Conservation (phyloP, 2,329 filamentous ascomycete species). For the Botryotinia narcissicola region DNA sequence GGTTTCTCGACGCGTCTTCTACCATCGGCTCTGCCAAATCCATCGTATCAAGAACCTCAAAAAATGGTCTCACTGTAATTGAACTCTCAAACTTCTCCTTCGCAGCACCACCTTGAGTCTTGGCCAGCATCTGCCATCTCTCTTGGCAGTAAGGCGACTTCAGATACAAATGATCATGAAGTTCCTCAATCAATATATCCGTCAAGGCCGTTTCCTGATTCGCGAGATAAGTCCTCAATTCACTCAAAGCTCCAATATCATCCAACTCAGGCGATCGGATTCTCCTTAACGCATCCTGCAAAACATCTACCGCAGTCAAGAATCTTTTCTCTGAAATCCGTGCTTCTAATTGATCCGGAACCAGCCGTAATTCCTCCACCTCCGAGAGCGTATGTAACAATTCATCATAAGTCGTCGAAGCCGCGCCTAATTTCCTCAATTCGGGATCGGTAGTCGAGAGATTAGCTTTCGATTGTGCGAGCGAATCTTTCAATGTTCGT, state of each 20-base stretch:
- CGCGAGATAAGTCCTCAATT: slow-evolving; percentile 81
- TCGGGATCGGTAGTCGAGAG: slow-evolving; percentile 86
- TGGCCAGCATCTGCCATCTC: slow-evolving; percentile 82
- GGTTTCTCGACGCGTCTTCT: slow-evolving; percentile 90
- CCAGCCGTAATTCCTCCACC: slow-evolving; percentile 81
- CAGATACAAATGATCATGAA: slow-evolving; percentile 95
- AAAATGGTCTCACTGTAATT: slow-evolving; percentile 51
- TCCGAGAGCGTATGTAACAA: slow-evolving; percentile 80
- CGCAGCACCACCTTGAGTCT: slow-evolving; percentile 54
- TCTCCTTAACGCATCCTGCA: slow-evolving; percentile 81
- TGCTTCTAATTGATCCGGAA: slow-evolving; percentile 90
- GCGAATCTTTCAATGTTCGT: slow-evolving; percentile 75
- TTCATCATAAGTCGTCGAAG: slow-evolving; percentile 87
- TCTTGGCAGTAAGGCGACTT: slow-evolving; percentile 98
- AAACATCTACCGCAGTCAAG: slow-evolving; percentile 83
- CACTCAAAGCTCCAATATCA: slow-evolving; percentile 82
- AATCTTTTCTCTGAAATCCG: slow-evolving; percentile 96
- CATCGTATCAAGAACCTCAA: slow-evolving; percentile 57
- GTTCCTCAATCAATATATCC: slow-evolving; percentile 93
- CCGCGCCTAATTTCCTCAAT: slow-evolving; percentile 81
- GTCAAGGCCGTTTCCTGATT: slow-evolving; percentile 91
- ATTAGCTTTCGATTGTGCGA: slow-evolving; percentile 75
- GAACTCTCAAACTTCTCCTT: slow-evolving; percentile 46
- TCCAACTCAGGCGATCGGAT: slow-evolving; percentile 87
- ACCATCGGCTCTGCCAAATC: slow-evolving; percentile 62